Evolutionary conservation across 306 rosid species (phyloP).

Genomic region (Casuarina cunninghamiana): DNA sequence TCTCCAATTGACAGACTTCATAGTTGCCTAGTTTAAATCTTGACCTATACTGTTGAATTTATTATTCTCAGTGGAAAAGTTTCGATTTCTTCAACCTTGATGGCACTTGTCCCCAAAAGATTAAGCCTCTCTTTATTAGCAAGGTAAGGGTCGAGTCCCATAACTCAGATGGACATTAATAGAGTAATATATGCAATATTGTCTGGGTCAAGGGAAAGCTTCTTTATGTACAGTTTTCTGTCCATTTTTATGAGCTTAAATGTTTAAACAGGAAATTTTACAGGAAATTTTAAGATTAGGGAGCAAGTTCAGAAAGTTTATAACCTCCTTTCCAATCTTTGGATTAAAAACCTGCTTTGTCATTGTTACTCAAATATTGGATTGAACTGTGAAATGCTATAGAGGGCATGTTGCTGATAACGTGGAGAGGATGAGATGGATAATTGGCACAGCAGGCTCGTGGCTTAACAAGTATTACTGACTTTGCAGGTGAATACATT

Average conservation of each 20-base stretch:
- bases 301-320: no score
- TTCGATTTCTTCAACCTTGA: constrained; percentile 75
- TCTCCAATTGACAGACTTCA: constrained; percentile 13
- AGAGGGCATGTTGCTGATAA: neutral
- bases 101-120: constrained; percentile 65
- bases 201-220: neutral
- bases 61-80: constrained; percentile 69
- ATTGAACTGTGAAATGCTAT: neutral
- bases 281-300: neutral
- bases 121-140: constrained; percentile 87
- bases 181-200: neutral
- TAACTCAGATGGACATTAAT: neutral
- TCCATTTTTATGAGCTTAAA: neutral
- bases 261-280: neutral
- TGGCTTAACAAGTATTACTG: constrained; percentile 21
- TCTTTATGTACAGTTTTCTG: no score
- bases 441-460: neutral
- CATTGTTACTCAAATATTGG: neutral
- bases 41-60: constrained; percentile 4
- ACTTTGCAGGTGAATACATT: constrained; percentile 83
- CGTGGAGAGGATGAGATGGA: neutral
- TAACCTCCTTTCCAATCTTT: neutral
- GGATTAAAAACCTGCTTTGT: neutral
- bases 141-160: constrained; percentile 53
- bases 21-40: constrained; percentile 19